A percentile compares a stretch with the other conserved stretches of the same genome.
These are phyloP conservation scores for Lyophyllum atratum DNA, from an alignment of 768 basidiomycete species.

Conservation along the genomic window DNA sequence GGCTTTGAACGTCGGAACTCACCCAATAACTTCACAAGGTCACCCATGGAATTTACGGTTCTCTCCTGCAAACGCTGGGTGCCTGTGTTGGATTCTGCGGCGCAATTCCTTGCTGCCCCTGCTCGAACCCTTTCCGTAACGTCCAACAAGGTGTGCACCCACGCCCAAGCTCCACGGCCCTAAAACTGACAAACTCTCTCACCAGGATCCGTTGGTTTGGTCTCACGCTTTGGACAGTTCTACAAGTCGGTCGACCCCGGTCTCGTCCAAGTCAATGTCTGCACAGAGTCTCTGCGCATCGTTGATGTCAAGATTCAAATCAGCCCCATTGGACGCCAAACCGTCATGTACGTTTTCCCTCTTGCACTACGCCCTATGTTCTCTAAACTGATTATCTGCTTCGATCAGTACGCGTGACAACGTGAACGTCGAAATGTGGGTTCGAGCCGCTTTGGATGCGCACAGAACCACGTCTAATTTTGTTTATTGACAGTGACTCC, in stretches of 20 bases:
- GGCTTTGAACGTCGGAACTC: neutral
- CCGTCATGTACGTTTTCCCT: conserved; percentile 60
- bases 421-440: conserved; percentile 90
- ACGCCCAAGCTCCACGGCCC: neutral
- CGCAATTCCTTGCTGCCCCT: conserved; percentile 82
- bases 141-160: conserved; percentile 72
- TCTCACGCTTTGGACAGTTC: conserved; percentile 94
- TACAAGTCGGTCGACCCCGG: conserved; percentile 96
- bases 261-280: conserved; percentile 89
- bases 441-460: conserved; percentile 15
- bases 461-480: conserved; percentile 5
- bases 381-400: neutral
- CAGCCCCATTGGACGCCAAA: conserved; percentile 81
- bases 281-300: conserved; percentile 82
- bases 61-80: conserved; percentile 74
- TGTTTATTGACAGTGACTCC: conserved; percentile 61
- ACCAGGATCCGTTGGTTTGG: conserved; percentile 83
- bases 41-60: conserved; percentile 85
- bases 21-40: conserved; percentile 42
- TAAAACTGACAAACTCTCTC: conserved; percentile 22
- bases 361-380: neutral
- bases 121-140: conserved; percentile 82
- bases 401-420: conserved; percentile 79
- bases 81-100: conserved; percentile 65
- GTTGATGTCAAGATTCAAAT: conserved; percentile 98